Conservation (phyloP, 1,284 basidiomycete species). For the Thecaphora thlaspeos region DNA sequence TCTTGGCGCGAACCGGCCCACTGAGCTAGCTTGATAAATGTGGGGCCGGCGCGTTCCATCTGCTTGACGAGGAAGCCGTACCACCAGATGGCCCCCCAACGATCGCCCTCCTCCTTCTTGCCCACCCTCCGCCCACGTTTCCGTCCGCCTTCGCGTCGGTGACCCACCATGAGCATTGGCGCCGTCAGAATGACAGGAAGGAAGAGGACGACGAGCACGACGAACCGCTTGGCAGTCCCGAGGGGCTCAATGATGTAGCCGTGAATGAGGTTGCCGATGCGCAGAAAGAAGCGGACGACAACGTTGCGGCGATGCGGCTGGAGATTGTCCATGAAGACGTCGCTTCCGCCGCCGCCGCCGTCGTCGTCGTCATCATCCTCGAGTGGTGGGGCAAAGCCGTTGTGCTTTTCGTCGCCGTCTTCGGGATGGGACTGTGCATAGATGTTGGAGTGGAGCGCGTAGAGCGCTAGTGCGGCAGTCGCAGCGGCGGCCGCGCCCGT, state of each 20-base stretch:
- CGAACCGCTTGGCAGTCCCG: conserved; percentile 77
- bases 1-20: conserved; percentile 97
- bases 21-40: conserved; percentile 97
- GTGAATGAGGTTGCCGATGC: conserved; percentile 26
- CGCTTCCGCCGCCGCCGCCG: too few species aligned
- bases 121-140: conserved; percentile 27
- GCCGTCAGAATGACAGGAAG: conserved; percentile 78
- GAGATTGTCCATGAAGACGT: too few species aligned
- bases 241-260: conserved; percentile 77
- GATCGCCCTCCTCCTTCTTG: conserved; percentile 37
- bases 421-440: not conserved
- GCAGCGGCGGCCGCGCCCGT: not conserved
- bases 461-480: not conserved
- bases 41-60: conserved; percentile 94
- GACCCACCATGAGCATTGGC: conserved; percentile 79
- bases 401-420: not conserved
- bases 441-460: not conserved
- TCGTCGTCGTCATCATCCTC: conserved; percentile 21
- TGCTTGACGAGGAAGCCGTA: conserved; percentile 80
- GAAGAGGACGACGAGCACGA: conserved; percentile 80
- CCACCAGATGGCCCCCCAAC: conserved; percentile 71
- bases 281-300: conserved; percentile 16
- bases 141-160: conserved; percentile 35
- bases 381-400: conserved; percentile 19
- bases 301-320: conserved; percentile 18